phyloP scores from a whole-genome alignment of 2,329 filamentous ascomycete genomes.

The Neofusicoccum umdonicola region DNA sequence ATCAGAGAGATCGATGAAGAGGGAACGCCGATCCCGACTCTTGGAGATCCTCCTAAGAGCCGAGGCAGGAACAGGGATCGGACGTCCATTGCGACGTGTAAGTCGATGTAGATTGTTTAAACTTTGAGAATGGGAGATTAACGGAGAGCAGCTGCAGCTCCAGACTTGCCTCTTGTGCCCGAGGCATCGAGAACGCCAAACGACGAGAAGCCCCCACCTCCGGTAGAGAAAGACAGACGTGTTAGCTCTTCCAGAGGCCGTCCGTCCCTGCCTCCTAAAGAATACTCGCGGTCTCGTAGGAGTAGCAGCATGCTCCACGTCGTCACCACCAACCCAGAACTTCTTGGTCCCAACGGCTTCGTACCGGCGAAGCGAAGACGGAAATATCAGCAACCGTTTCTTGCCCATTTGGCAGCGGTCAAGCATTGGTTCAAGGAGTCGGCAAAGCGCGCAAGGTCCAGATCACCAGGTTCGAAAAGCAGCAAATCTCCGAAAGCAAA shows the following conservation, averaged over 20 bases:
- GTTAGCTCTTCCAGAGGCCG: conserved; percentile 74
- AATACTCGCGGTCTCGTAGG: conserved; percentile 64
- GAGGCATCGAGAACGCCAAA: conserved; percentile 53
- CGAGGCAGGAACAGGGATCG: conserved; percentile 77
- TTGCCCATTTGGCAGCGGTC: conserved; percentile 65
- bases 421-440: conserved; percentile 73
- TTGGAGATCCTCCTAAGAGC: conserved; percentile 60
- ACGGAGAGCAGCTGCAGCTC: conserved; percentile 25
- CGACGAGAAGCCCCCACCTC: conserved; percentile 57
- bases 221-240: conserved; percentile 73
- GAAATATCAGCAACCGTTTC: conserved; percentile 61
- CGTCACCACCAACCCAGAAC: conserved; percentile 67
- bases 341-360: conserved; percentile 57
- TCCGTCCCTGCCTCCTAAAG: conserved; percentile 82
- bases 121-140: neutral
- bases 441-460: conserved; percentile 54
- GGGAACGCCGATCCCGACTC: conserved; percentile 49
- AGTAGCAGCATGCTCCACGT: conserved; percentile 84
- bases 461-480: conserved; percentile 22
- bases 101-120: conserved; percentile 25
- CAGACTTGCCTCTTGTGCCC: conserved; percentile 74
- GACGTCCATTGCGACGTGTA: conserved; percentile 41
- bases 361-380: conserved; percentile 54
- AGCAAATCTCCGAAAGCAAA: conserved; percentile 23
- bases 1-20: conserved; percentile 79